Evolutionary conservation across 1,284 basidiomycete species (phyloP).

Genomic region (Psilocybe mexicana): DNA sequence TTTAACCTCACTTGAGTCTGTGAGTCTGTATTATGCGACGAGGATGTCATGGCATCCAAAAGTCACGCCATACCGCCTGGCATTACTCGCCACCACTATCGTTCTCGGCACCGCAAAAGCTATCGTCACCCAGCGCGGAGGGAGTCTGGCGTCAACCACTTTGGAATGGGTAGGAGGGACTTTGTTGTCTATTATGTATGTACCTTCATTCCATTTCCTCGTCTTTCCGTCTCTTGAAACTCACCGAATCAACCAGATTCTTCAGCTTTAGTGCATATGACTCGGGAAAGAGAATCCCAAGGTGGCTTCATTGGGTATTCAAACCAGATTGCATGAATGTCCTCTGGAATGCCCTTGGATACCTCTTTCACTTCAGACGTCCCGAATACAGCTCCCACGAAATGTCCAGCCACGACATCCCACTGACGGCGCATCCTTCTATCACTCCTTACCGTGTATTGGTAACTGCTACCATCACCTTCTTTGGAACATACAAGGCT

Average conservation of each 20-base stretch:
- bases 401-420: not conserved
- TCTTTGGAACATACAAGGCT: not conserved
- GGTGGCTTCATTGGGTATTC: not conserved
- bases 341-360: not conserved
- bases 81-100: not conserved
- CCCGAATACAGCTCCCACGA: not conserved
- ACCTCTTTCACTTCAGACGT: not conserved
- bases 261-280: not conserved
- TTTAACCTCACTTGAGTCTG: too few species aligned
- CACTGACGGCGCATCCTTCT: not conserved
- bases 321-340: not conserved
- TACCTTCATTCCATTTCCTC: not conserved
- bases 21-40: too few species aligned
- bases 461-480: not conserved
- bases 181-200: not conserved
- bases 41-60: not conserved
- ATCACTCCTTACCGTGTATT: not conserved
- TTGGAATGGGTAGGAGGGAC: not conserved
- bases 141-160: not conserved
- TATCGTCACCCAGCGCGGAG: not conserved
- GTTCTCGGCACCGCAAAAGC: not conserved
- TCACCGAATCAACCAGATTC: not conserved
- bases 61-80: not conserved
- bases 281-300: not conserved
- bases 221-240: not conserved